A percentile compares a stretch with the other conserved stretches of the same genome.
Evolutionary conservation across 1,139 yeast genomes (phyloP).

Genomic region (Taiozyma sp.): DNA sequence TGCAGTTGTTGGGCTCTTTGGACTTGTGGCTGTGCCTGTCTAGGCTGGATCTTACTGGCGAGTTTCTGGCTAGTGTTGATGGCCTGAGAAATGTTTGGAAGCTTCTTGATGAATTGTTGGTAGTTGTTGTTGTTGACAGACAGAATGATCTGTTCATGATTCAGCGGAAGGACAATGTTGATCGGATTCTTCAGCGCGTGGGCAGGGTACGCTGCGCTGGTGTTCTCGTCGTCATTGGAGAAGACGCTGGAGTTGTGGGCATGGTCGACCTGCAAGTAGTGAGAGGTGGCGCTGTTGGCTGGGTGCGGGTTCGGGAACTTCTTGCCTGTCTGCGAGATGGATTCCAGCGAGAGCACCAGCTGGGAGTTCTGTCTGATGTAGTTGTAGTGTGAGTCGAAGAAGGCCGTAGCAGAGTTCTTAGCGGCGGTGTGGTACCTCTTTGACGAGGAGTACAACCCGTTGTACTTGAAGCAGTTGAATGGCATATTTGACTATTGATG

Average conservation of each 20-base stretch:
- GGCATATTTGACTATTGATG: slow-evolving; percentile 16
- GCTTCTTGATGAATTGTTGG: slow-evolving; percentile 4
- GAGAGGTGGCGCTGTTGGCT: slow-evolving; percentile 19
- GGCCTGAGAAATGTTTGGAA: slow-evolving; percentile 2
- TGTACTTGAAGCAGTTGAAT: slow-evolving; percentile 23
- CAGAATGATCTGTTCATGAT: slow-evolving; percentile 13
- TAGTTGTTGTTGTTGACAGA: slow-evolving; percentile 12
- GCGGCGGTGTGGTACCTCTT: slow-evolving; percentile 25
- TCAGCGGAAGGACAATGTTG: slow-evolving; percentile 16
- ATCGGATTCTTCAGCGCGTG: slow-evolving; percentile 13
- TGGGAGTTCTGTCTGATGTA: slow-evolving; percentile 22
- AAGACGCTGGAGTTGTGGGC: slow-evolving; percentile 2
- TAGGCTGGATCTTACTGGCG: slow-evolving; percentile 2
- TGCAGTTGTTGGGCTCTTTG: slow-evolving; percentile 4
- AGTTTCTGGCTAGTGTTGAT: background rate
- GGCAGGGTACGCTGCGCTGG: background rate
- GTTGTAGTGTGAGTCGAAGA: slow-evolving; percentile 26
- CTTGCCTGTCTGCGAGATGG: slow-evolving; percentile 16
- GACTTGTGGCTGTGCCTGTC: background rate
- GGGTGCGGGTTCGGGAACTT: slow-evolving; percentile 23
- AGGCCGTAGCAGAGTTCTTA: slow-evolving; percentile 21
- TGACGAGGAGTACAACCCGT: slow-evolving; percentile 17
- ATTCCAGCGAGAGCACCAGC: slow-evolving; percentile 13
- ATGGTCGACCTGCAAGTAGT: slow-evolving; percentile 18
- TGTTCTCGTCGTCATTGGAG: slow-evolving; percentile 15